Conservation (phyloP, 306 rosid species). For the Phaseolus lunatus region DNA sequence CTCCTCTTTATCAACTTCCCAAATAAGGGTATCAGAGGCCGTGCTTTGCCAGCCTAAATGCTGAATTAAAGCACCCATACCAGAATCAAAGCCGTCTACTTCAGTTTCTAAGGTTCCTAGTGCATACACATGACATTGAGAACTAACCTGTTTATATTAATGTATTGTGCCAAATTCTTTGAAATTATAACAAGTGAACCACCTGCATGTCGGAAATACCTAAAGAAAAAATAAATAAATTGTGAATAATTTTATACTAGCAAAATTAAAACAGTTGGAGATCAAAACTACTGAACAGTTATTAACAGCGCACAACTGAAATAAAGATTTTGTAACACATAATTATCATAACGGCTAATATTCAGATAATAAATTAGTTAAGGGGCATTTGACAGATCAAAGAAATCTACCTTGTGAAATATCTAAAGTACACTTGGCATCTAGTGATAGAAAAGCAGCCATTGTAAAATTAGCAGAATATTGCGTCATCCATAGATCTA, state of each 20-base stretch:
- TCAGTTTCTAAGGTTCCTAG: slow-evolving; percentile 20
- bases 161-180: slow-evolving; percentile 84
- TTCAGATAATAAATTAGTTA: slow-evolving; percentile 8
- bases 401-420: slow-evolving; percentile 10
- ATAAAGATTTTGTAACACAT: not conserved
- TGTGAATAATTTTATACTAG: slow-evolving; percentile 4
- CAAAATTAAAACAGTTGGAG: slow-evolving; percentile 34
- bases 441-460: not conserved
- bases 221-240: slow-evolving; percentile 47
- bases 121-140: slow-evolving; percentile 26
- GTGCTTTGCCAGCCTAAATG: slow-evolving; percentile 30
- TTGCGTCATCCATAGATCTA: slow-evolving; percentile 8
- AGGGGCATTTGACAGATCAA: slow-evolving; percentile 1
- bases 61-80: slow-evolving; percentile 20
- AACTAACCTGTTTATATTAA: slow-evolving; percentile 91
- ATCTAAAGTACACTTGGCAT: not conserved
- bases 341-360: slow-evolving; percentile 12
- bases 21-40: slow-evolving; percentile 12
- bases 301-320: slow-evolving; percentile 20
- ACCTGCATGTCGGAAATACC: slow-evolving; percentile 96
- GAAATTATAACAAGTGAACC: slow-evolving; percentile 86
- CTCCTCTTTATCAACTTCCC: slow-evolving; percentile 2
- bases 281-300: slow-evolving; percentile 27
- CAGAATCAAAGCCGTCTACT: slow-evolving; percentile 14
- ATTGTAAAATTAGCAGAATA: slow-evolving; percentile 9